Evolutionary conservation across 345 rosid species (phyloP), one percentile per base, ranked within the genome.

Genomic region (Psidium guajava): DNA sequence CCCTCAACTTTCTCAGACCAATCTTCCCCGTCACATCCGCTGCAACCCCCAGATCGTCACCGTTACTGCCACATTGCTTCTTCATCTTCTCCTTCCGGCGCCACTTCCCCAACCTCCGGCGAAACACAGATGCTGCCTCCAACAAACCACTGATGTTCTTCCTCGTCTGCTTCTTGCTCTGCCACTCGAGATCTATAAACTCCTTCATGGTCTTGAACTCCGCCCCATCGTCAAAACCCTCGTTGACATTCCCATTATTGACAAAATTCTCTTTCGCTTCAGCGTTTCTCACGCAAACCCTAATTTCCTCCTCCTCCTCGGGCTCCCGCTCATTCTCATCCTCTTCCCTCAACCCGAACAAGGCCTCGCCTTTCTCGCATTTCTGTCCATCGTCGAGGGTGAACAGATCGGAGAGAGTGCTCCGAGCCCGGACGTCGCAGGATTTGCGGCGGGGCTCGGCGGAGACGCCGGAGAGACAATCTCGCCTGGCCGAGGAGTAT

Each of bases 121-220:
- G 91, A 50, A 93, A 92, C 57, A 91, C 92, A 40, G 96, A 93
- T 11, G 94, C 94, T 14, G 91, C 93, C 32, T 90, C 89, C 92
- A 92, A 81, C 69, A 93, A 87, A 27, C 89, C 92, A 28, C 90
- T 91, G 18, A 90, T 89, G 55, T 92, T 92, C 82, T 85, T 92
- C 40, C 88, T 90, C 3, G 91, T 89, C 36, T 87, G 86, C 88
- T 90, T 94, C 91, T 90, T 94, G 59, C 87, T 86, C 84, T 91
- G 89, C 64, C 88, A 87, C 82, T 95, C 95, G 61, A 95, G 93
- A 92, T 95, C 96, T 91, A 95, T 93, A n/a, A 93, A 91, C 87
- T 95, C 98, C 88, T 93, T 93, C 95, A 95, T 93, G 49, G 96
- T 89, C 93, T 89, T 92, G 15, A 86, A 56, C 86, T 95, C 97